A percentile compares a stretch with the other conserved stretches of the same genome.
Conservation (phyloP, 2,329 filamentous ascomycete species). For the Metarhizium humberi region DNA sequence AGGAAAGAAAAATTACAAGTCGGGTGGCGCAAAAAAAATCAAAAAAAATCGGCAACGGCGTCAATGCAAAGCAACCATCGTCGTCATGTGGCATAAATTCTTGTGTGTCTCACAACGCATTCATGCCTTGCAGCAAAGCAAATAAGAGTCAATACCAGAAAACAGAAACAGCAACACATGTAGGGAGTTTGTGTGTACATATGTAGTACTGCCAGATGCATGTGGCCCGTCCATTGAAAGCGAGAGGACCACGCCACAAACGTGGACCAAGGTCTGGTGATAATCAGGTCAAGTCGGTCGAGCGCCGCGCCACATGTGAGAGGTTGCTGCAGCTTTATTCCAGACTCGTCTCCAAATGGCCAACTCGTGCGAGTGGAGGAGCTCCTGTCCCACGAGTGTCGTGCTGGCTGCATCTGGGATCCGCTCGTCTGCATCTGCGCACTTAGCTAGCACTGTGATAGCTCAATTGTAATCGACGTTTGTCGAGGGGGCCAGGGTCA, state of each 20-base stretch:
- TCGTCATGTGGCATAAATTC: background rate
- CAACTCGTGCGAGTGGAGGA: background rate
- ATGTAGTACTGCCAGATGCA: too few relatives aligned
- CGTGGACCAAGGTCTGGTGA: background rate
- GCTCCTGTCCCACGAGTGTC: background rate
- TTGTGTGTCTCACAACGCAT: background rate
- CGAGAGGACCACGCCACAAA: background rate
- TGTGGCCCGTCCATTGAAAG: too few relatives aligned
- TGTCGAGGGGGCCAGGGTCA: too few relatives aligned
- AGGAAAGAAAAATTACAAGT: too few relatives aligned
- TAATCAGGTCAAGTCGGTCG: background rate
- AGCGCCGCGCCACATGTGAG: background rate
- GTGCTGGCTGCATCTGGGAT: background rate
- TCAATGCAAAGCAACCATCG: background rate
- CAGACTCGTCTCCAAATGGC: background rate
- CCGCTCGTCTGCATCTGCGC: background rate
- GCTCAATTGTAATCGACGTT: too few relatives aligned
- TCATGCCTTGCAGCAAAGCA: background rate
- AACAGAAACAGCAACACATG: too few relatives aligned
- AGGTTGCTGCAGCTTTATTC: background rate
- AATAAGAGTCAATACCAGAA: background rate
- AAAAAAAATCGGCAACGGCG: background rate
- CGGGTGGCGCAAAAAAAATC: background rate
- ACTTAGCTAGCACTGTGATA: background rate
- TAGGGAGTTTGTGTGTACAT: too few relatives aligned